phyloP scores from a whole-genome alignment of 352 stramenopile genomes.

The Phytophthora boehmeriae region DNA sequence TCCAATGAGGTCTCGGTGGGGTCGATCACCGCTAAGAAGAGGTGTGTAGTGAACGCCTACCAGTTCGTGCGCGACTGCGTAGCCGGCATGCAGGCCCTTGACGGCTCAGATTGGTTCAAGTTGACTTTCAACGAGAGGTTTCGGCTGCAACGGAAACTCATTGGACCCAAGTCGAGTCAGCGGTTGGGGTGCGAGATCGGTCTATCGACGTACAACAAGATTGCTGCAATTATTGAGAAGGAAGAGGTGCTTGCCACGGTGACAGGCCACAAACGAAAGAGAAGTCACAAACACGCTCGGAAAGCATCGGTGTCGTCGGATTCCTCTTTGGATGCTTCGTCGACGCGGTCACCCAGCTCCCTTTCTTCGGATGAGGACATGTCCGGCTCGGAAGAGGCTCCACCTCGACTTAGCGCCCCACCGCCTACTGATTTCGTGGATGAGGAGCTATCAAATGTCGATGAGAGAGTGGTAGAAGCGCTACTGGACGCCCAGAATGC shows the following conservation, averaged over 20 bases:
- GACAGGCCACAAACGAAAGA: conserved; percentile 35
- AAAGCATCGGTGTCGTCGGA: conserved; percentile 37
- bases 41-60: conserved; percentile 40
- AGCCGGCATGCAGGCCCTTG: conserved; percentile 22
- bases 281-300: conserved; percentile 20
- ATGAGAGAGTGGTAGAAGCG: conserved; percentile 33
- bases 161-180: conserved; percentile 43
- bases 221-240: conserved; percentile 35
- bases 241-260: conserved; percentile 36
- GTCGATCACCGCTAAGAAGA: conserved; percentile 44
- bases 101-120: conserved; percentile 43
- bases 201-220: conserved; percentile 31
- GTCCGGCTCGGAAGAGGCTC: conserved; percentile 23
- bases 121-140: conserved; percentile 36
- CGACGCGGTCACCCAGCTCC: conserved; percentile 19
- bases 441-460: conserved; percentile 15
- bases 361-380: conserved; percentile 23
- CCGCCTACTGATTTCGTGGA: conserved; percentile 10
- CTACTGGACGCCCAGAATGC: conserved; percentile 38
- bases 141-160: conserved; percentile 33
- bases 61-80: conserved; percentile 44
- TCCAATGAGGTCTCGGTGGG: conserved; percentile 35
- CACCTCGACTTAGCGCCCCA: background rate
- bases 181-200: conserved; percentile 39
- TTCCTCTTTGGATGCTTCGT: conserved; percentile 15